phyloP scores from a whole-genome alignment of 2,329 filamentous ascomycete genomes.

The Aspergillus puulaauensis region DNA sequence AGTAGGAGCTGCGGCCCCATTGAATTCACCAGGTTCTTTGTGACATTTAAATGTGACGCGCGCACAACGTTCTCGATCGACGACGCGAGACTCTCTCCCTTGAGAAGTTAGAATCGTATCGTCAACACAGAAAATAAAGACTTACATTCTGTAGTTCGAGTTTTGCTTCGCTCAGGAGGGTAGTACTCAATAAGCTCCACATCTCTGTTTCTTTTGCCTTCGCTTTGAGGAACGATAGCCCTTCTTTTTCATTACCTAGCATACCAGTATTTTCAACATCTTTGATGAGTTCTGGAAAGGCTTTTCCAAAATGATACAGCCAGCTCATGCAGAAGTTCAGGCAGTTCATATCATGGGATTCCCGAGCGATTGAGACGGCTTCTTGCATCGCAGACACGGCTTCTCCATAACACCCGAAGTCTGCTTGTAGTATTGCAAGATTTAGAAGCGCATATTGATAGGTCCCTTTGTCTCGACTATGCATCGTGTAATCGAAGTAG shows the following conservation, averaged over 20 bases:
- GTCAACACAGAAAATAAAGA: not conserved
- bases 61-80: slow-evolving; percentile 79
- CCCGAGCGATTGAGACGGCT: slow-evolving; percentile 88
- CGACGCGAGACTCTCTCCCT: slow-evolving; percentile 58
- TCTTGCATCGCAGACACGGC: slow-evolving; percentile 94
- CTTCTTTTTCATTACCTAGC: slow-evolving; percentile 76
- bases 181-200: slow-evolving; percentile 80
- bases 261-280: slow-evolving; percentile 70
- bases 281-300: slow-evolving; percentile 73
- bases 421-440: slow-evolving; percentile 86
- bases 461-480: slow-evolving; percentile 75
- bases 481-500: slow-evolving; percentile 96
- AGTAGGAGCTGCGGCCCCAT: slow-evolving; percentile 74
- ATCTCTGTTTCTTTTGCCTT: slow-evolving; percentile 85
- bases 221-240: slow-evolving; percentile 75
- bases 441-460: slow-evolving; percentile 97
- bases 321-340: slow-evolving; percentile 95
- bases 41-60: slow-evolving; percentile 77
- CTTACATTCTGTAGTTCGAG: slow-evolving; percentile 72
- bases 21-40: slow-evolving; percentile 69
- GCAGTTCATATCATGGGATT: slow-evolving; percentile 88
- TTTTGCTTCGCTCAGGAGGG: slow-evolving; percentile 82
- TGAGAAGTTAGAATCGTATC: slow-evolving; percentile 17
- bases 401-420: slow-evolving; percentile 88
- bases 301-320: slow-evolving; percentile 91